Conservation (phyloP, 768 basidiomycete species). For the Leccinum uliginosum region DNA sequence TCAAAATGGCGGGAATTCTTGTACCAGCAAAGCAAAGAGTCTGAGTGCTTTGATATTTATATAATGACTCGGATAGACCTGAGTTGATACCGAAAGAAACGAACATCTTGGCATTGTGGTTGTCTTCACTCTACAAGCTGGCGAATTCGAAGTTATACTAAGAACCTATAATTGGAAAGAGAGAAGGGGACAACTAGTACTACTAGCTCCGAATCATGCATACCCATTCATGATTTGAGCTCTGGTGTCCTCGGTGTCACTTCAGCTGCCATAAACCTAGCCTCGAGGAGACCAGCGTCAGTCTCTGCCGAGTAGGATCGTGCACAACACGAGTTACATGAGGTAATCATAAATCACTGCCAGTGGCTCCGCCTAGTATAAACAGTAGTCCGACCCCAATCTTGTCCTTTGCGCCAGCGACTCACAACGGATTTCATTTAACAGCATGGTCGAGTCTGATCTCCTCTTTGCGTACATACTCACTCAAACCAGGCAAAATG, state of each 20-base stretch:
- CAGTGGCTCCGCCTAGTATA: constrained; percentile 5
- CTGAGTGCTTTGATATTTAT: background rate
- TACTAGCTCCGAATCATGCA: too few relatives aligned
- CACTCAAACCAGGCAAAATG: constrained; percentile 43
- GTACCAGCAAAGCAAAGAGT: background rate
- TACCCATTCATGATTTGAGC: too few relatives aligned
- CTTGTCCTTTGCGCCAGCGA: background rate
- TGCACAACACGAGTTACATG: constrained; percentile 4
- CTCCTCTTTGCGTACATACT: constrained; percentile 36
- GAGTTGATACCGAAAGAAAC: too few relatives aligned
- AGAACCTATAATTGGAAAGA: background rate
- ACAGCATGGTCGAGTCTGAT: constrained; percentile 23
- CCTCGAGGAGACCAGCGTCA: background rate
- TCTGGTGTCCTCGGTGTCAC: background rate
- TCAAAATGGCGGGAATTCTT: too few relatives aligned
- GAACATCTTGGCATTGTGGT: too few relatives aligned
- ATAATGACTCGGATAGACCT: too few relatives aligned
- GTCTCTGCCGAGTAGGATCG: background rate
- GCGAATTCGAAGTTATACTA: background rate
- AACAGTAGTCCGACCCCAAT: constrained; percentile 6
- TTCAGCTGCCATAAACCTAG: background rate
- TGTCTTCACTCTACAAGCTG: background rate
- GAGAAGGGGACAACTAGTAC: background rate
- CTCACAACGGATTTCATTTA: background rate
- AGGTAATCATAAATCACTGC: constrained; percentile 20